phyloP scores from a whole-genome alignment of 306 rosid species.

The Prunus davidiana region DNA sequence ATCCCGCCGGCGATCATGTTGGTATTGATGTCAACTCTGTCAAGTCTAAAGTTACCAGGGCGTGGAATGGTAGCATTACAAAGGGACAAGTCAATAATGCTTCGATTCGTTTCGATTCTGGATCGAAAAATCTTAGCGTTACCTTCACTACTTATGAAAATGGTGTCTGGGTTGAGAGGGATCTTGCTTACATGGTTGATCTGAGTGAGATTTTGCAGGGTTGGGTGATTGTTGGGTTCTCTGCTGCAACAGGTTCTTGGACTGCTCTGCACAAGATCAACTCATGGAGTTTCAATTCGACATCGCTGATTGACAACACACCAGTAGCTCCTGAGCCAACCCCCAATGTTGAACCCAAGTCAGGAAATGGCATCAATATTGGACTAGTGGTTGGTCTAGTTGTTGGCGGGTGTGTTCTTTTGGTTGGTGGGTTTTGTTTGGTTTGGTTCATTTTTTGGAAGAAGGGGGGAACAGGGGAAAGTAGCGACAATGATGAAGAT shows the following conservation, averaged over 20 bases:
- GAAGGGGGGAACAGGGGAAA: not conserved
- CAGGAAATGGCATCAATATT: not conserved
- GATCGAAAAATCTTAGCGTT: constrained; percentile 22
- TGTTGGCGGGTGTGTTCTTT: not conserved
- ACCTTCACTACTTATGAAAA: constrained; percentile 8
- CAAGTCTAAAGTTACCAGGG: not conserved
- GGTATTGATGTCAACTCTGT: constrained; percentile 12
- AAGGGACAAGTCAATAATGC: constrained; percentile 8
- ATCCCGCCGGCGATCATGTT: not conserved
- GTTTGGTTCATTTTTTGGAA: not conserved
- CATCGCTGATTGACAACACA: not conserved
- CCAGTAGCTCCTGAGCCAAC: no score
- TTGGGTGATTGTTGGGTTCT: constrained; percentile 2
- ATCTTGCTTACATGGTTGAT: not conserved
- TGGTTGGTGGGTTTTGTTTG: not conserved
- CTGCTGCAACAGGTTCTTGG: not conserved
- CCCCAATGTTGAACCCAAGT: not conserved
- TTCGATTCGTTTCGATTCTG: constrained; percentile 22
- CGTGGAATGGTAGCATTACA: constrained; percentile 19
- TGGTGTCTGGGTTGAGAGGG: not conserved
- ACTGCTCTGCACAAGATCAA: not conserved
- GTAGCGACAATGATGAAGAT: constrained; percentile 11
- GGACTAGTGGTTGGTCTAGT: not conserved
- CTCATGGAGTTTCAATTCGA: not conserved
- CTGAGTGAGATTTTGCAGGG: constrained; percentile 2